Evolutionary conservation across 2,329 filamentous ascomycete genomes (phyloP).

Genomic region (Tolypocladium nubicola): DNA sequence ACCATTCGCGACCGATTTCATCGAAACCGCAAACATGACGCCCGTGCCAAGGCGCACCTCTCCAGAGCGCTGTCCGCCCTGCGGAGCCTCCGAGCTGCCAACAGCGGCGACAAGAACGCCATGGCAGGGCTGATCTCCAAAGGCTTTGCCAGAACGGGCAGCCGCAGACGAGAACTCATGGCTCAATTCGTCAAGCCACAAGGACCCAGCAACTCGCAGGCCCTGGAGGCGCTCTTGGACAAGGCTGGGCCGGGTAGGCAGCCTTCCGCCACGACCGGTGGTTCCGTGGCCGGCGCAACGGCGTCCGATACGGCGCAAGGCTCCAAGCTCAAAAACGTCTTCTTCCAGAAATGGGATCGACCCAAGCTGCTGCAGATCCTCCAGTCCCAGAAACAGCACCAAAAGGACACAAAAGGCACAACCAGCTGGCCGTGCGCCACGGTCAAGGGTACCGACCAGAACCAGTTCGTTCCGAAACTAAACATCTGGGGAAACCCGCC

Average conservation of each 20-base stretch:
- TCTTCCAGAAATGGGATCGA: conserved; percentile 40
- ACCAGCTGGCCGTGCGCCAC: conserved; percentile 13
- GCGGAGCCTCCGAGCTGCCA: conserved; percentile 40
- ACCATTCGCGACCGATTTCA: conserved; percentile 37
- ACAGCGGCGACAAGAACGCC: conserved; percentile 34
- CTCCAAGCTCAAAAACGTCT: conserved; percentile 10
- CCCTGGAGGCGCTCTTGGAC: conserved; percentile 24
- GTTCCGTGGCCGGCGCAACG: not conserved
- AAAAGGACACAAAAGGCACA: conserved; percentile 11
- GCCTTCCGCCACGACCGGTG: not conserved
- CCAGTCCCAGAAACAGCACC: conserved; percentile 27
- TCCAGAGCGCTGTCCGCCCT: conserved; percentile 31
- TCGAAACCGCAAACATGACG: conserved; percentile 20
- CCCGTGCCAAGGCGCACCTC: conserved; percentile 19
- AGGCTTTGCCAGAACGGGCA: conserved; percentile 43
- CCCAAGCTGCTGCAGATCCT: conserved; percentile 31
- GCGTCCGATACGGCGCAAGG: not conserved
- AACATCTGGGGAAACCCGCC: conserved; percentile 41
- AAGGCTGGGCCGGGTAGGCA: not conserved
- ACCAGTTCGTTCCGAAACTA: conserved; percentile 23
- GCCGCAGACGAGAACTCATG: conserved; percentile 37
- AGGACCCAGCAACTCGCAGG: conserved; percentile 27
- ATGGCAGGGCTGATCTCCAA: conserved; percentile 36
- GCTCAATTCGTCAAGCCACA: conserved; percentile 23
- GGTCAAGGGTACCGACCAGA: conserved; percentile 23